phyloP scores from a whole-genome alignment of 2,329 filamentous ascomycete species.

The Fusarium xylarioides region DNA sequence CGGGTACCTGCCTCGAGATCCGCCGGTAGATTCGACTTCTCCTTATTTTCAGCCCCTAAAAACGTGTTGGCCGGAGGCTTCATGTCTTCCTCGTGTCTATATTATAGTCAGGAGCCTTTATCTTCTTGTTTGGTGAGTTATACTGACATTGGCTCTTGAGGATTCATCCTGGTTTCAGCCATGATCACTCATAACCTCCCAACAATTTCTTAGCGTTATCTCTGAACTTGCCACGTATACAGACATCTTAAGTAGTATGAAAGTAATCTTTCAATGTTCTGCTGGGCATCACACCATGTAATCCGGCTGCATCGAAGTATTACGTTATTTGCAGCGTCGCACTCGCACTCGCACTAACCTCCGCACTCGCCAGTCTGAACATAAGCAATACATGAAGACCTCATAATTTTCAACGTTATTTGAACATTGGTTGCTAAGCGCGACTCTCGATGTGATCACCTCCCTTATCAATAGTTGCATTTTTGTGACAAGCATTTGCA shows the following conservation, averaged over 20 bases:
- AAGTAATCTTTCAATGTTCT: neutral
- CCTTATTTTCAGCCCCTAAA: fast-evolving
- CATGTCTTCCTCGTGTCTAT: neutral
- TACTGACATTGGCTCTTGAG: neutral
- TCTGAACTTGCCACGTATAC: fast-evolving
- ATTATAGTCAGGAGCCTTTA: fast-evolving
- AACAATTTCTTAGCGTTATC: no score
- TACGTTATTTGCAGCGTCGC: neutral
- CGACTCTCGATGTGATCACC: no score
- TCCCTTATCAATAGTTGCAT: neutral
- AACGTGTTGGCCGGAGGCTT: fast-evolving
- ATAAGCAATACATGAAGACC: neutral
- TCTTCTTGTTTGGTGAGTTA: fast-evolving
- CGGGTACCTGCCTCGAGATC: neutral
- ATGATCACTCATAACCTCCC: neutral
- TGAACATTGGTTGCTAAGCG: neutral
- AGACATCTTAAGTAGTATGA: neutral
- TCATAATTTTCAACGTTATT: neutral
- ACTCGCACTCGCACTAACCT: neutral
- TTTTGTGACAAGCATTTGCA: no score
- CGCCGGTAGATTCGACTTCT: neutral
- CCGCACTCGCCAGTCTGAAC: neutral
- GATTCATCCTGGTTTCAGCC: no score
- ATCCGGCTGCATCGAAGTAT: neutral
- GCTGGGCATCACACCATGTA: neutral